phyloP scores from a whole-genome alignment of 139 green algal genomes.

The Tetradesmus obliquus region DNA sequence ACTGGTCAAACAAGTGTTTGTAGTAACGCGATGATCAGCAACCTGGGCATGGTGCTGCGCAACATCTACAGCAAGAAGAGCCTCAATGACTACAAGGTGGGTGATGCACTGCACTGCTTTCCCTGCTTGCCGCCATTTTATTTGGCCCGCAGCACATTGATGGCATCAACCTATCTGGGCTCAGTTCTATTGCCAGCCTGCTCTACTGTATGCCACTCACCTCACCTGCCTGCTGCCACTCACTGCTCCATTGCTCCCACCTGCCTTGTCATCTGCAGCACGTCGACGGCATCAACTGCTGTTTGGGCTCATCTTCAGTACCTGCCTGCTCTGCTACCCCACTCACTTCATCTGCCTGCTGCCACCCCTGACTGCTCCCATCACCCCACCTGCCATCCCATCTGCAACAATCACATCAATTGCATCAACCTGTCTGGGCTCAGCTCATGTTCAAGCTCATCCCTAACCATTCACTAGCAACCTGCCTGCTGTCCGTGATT shows the following conservation, averaged over 20 bases:
- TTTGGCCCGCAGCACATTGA: slow-evolving; percentile 77
- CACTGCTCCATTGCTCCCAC: neutral
- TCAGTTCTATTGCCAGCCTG: slow-evolving; percentile 88
- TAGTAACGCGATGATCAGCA: slow-evolving; percentile 86
- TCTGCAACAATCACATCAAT: slow-evolving; percentile 69
- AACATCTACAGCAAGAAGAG: slow-evolving; percentile 94
- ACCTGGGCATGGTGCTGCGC: slow-evolving; percentile 92
- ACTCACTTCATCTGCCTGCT: neutral
- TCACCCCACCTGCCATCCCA: too few species aligned
- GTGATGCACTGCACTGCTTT: too few species aligned
- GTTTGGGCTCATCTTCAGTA: too few species aligned
- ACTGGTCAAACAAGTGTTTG: neutral
- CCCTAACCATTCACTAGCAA: too few species aligned
- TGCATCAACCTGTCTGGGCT: slow-evolving; percentile 95
- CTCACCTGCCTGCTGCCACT: too few species aligned
- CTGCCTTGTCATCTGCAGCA: neutral
- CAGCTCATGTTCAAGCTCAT: slow-evolving; percentile 80
- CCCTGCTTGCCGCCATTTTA: too few species aligned
- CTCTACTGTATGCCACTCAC: slow-evolving; percentile 75
- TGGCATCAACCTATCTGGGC: slow-evolving; percentile 94
- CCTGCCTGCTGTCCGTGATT: too few species aligned
- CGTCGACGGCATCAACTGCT: too few species aligned
- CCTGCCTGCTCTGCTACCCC: neutral
- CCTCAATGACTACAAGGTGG: slow-evolving; percentile 85
- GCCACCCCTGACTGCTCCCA: too few species aligned